Evolutionary conservation across 768 basidiomycete genomes (phyloP).

Genomic region (Goffeauzyma gilvescens): DNA sequence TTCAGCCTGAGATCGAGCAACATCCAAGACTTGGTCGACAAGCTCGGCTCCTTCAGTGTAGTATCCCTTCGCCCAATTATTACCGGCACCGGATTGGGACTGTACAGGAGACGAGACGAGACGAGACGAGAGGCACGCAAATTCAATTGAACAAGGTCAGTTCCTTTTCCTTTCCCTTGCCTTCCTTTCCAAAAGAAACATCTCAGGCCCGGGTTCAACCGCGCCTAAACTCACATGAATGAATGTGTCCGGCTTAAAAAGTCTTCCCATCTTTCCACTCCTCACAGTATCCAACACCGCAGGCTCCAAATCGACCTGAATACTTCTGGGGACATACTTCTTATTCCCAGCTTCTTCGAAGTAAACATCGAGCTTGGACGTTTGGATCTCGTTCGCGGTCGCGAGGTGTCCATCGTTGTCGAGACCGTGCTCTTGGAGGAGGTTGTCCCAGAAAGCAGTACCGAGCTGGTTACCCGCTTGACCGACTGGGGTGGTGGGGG

Average conservation of each 20-base stretch:
- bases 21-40: conserved; percentile 41
- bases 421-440: conserved; percentile 38
- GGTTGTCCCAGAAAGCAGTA: conserved; percentile 72
- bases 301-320: conserved; percentile 76
- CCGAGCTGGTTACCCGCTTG: conserved; percentile 37
- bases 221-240: conserved; percentile 39
- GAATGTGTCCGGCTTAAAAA: conserved; percentile 80
- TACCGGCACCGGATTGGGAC: conserved; percentile 47
- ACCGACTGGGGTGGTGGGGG: no score
- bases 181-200: no score
- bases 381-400: conserved; percentile 35
- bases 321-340: conserved; percentile 75
- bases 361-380: conserved; percentile 56
- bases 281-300: conserved; percentile 66
- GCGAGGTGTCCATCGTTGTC: conserved; percentile 33
- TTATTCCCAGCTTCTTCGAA: conserved; percentile 49
- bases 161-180: no score
- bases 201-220: no score
- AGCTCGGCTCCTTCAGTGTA: conserved; percentile 93
- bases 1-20: conserved; percentile 63
- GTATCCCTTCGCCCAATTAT: conserved; percentile 79
- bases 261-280: conserved; percentile 46
- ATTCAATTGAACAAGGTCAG: neutral
- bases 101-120: neutral
- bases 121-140: neutral